These are phyloP conservation scores for Elongisporangium senticosum DNA, from an alignment of 352 stramenopile genomes.

Conservation along the genomic window DNA sequence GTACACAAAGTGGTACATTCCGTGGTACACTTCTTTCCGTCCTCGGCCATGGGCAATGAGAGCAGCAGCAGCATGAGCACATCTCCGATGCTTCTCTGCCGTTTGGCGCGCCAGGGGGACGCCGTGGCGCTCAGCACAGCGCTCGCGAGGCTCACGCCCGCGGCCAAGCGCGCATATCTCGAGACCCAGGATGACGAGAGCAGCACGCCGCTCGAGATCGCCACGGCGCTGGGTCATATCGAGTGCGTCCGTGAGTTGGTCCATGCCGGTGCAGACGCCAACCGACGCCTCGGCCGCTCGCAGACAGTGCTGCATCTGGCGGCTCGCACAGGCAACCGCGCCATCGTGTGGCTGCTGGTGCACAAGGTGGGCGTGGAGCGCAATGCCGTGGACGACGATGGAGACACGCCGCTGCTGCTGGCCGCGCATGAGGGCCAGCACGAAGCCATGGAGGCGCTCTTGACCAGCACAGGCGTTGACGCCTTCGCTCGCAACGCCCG, in stretches of 20 bases:
- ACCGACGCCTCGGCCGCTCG: constrained; percentile 37
- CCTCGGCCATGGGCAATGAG: background rate
- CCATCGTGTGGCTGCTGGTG: constrained; percentile 42
- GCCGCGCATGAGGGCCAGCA: constrained; percentile 16
- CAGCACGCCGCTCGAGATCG: constrained; percentile 41
- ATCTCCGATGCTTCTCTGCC: constrained; percentile 24
- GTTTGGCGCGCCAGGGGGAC: constrained; percentile 35
- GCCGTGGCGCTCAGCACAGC: constrained; percentile 26
- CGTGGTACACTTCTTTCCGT: background rate
- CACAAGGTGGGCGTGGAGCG: constrained; percentile 22
- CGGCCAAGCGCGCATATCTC: constrained; percentile 30
- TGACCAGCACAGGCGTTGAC: background rate
- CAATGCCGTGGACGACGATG: constrained; percentile 21
- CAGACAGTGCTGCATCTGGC: constrained; percentile 54
- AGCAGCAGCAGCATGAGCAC: background rate
- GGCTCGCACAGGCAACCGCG: constrained; percentile 28
- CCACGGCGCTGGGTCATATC: constrained; percentile 27
- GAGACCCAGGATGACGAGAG: constrained; percentile 49
- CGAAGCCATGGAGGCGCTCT: constrained; percentile 10
- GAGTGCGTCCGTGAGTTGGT: constrained; percentile 45
- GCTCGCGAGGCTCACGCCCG: constrained; percentile 25
- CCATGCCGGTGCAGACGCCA: constrained; percentile 35
- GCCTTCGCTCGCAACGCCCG: background rate
- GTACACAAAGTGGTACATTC: background rate
- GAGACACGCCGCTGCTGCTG: constrained; percentile 39